Evolutionary conservation across 345 rosid genomes (phyloP).

Genomic region (Hypericum androsaemum): DNA sequence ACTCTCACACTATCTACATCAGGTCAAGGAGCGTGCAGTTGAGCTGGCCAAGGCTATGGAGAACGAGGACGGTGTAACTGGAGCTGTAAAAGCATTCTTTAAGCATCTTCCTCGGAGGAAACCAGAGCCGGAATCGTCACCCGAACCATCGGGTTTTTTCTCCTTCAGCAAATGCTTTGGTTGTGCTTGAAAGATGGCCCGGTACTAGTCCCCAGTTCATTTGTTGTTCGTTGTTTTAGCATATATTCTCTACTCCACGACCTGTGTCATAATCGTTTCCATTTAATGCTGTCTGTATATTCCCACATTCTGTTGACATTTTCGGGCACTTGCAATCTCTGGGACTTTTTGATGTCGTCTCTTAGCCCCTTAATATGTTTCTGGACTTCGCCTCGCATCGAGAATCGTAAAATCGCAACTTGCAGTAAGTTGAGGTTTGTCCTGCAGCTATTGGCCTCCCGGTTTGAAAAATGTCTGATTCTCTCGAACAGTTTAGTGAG

Average conservation of each 20-base stretch:
- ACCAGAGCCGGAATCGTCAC: constrained; percentile 18
- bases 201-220: not conserved
- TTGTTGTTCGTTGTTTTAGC: constrained; percentile 6
- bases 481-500: too few relatives aligned
- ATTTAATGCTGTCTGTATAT: constrained; percentile 1
- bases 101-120: constrained; percentile 58
- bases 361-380: too few relatives aligned
- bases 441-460: too few relatives aligned
- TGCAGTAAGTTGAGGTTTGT: too few relatives aligned
- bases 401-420: too few relatives aligned
- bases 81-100: constrained; percentile 89
- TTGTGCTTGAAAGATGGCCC: constrained; percentile 35
- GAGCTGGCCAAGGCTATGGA: constrained; percentile 88
- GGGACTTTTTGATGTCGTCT: too few relatives aligned
- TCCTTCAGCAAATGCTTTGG: constrained; percentile 67
- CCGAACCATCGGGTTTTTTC: constrained; percentile 33
- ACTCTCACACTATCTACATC: not conserved
- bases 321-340: too few relatives aligned
- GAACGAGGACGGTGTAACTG: constrained; percentile 90
- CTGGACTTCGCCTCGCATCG: too few relatives aligned
- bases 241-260: not conserved
- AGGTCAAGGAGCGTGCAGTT: constrained; percentile 79
- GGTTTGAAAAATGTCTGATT: too few relatives aligned
- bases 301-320: not conserved
- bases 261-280: constrained; percentile 5